phyloP scores from a whole-genome alignment of 164 flowering plant genomes.

The Chimonanthus praecox region DNA sequence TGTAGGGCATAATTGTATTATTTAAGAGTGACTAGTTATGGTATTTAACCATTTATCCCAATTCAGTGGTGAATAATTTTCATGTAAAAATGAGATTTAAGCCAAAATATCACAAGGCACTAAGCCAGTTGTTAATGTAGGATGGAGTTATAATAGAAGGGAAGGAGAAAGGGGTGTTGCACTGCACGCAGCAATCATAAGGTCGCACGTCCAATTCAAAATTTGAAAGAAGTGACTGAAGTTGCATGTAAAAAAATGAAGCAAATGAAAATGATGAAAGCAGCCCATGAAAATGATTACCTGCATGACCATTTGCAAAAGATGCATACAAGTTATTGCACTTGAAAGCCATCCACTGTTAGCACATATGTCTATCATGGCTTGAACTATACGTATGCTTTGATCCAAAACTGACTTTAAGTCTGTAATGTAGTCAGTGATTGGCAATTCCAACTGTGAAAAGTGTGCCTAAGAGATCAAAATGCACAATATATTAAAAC shows the following conservation, averaged over 20 bases:
- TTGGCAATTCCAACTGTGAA: slow-evolving; percentile 80
- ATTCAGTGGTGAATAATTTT: too few relatives aligned
- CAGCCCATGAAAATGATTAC: slow-evolving; percentile 26
- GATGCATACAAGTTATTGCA: slow-evolving; percentile 87
- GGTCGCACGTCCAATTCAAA: not conserved
- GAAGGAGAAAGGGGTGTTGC: not conserved
- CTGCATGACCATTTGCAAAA: slow-evolving; percentile 99
- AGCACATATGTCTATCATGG: slow-evolving; percentile 98
- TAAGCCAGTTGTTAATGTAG: too few relatives aligned
- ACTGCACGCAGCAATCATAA: not conserved
- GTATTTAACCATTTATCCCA: too few relatives aligned
- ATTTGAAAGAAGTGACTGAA: too few relatives aligned
- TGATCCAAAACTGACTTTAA: slow-evolving; percentile 95
- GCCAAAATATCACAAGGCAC: too few relatives aligned
- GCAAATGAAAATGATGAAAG: not conserved
- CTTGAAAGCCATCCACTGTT: slow-evolving; percentile 99
- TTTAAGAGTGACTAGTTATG: too few relatives aligned
- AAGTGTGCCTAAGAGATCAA: slow-evolving; percentile 76
- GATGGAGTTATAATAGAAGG: too few relatives aligned
- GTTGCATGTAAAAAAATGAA: not conserved
- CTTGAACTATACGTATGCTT: slow-evolving; percentile 95
- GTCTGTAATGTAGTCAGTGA: slow-evolving; percentile 93
- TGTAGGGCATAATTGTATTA: too few relatives aligned
- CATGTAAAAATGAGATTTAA: too few relatives aligned
- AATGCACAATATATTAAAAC: not conserved